These are phyloP conservation scores for Penicillium salamii DNA, from an alignment of 495 filamentous ascomycete species.

Conservation along the genomic window DNA sequence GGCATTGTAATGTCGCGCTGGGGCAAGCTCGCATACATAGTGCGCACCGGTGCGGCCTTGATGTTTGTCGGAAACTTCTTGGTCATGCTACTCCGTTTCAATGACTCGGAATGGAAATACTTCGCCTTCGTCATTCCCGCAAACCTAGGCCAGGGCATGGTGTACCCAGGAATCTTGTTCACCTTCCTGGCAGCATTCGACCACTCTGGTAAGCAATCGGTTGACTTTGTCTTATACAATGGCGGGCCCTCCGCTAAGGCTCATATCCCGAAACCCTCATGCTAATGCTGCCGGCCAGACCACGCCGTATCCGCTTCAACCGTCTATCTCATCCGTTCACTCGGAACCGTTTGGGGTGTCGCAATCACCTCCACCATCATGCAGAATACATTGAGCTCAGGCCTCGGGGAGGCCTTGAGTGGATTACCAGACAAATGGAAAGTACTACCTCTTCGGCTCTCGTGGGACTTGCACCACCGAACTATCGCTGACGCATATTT, in stretches of 20 bases:
- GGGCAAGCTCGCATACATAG: conserved; percentile 54
- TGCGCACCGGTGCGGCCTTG: conserved; percentile 52
- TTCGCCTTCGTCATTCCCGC: conserved; percentile 61
- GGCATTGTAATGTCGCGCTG: conserved; percentile 64
- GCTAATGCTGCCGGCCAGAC: conserved; percentile 33
- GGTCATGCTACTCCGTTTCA: conserved; percentile 52
- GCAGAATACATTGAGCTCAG: conserved; percentile 59
- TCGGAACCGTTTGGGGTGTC: conserved; percentile 63
- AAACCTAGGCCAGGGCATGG: conserved; percentile 62
- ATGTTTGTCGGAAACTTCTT: conserved; percentile 60
- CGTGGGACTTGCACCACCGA: background rate
- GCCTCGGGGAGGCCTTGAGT: conserved; percentile 55
- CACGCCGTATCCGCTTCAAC: conserved; percentile 64
- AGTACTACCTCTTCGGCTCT: conserved; percentile 46
- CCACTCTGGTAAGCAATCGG: conserved; percentile 47
- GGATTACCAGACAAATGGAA: conserved; percentile 64
- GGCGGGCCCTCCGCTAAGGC: background rate
- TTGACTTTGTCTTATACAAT: background rate
- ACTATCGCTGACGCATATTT: conserved; percentile 17
- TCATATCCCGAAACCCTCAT: background rate
- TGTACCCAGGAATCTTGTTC: conserved; percentile 61
- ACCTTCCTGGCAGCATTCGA: conserved; percentile 62
- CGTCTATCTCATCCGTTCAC: conserved; percentile 60
- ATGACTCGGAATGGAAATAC: conserved; percentile 62
- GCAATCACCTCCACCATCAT: conserved; percentile 61